Conservation (phyloP, 176 grass and related monocot genomes). For the Stipa capillata region DNA sequence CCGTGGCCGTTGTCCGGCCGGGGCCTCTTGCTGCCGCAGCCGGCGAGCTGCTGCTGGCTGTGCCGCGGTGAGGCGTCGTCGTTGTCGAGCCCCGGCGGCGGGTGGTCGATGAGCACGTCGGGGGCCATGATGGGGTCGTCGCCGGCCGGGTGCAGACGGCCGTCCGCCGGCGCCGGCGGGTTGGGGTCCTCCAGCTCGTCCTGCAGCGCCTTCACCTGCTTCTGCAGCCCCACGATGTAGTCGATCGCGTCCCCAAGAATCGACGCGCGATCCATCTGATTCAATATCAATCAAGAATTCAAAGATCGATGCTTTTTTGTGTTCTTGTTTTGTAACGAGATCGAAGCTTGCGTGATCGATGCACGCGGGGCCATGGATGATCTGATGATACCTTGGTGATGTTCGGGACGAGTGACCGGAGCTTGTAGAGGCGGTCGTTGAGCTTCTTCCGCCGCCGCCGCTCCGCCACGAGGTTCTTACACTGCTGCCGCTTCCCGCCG, state of each 20-base stretch:
- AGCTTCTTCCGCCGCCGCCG: slow-evolving; percentile 78
- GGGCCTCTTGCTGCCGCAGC: slow-evolving; percentile 15
- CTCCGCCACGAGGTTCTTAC: slow-evolving; percentile 84
- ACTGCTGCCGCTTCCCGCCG: slow-evolving; percentile 69
- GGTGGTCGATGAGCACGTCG: slow-evolving; percentile 37
- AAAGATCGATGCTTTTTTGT: no score
- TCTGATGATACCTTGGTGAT: slow-evolving; percentile 66
- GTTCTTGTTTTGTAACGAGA: no score
- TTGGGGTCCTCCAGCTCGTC: slow-evolving; percentile 76
- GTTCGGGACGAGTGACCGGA: slow-evolving; percentile 85
- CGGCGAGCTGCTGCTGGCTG: not conserved
- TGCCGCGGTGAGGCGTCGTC: slow-evolving; percentile 22
- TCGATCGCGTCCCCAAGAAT: slow-evolving; percentile 92
- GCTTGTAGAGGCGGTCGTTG: slow-evolving; percentile 65
- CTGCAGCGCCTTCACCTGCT: slow-evolving; percentile 75
- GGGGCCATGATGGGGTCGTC: slow-evolving; percentile 10
- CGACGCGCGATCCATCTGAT: slow-evolving; percentile 83
- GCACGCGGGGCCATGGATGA: not conserved
- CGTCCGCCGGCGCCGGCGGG: not conserved
- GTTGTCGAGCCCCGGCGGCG: slow-evolving; percentile 40
- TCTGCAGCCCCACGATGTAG: slow-evolving; percentile 80
- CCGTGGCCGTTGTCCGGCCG: not conserved
- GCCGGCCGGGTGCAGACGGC: not conserved
- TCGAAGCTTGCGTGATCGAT: no score
- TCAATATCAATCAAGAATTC: not conserved